phyloP scores from a whole-genome alignment of 345 rosid genomes.

The Aegle marmelos region DNA sequence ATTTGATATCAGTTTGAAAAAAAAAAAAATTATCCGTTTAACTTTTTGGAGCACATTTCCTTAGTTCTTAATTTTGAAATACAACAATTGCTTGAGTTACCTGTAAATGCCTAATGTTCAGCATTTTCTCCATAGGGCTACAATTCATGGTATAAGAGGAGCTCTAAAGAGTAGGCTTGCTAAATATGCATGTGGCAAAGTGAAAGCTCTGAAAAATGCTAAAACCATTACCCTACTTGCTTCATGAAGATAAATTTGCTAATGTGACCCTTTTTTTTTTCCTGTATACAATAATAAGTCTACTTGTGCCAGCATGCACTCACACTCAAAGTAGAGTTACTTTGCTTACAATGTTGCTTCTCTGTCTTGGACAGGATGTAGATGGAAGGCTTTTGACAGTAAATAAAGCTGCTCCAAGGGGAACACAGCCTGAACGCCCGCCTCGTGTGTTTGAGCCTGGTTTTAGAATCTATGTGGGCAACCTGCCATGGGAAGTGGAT shows the following conservation, averaged over 20 bases:
- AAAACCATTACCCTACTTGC: not conserved
- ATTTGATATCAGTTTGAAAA: not conserved
- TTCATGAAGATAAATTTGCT: not conserved
- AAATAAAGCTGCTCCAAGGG: slow-evolving; percentile 85
- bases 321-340: not conserved
- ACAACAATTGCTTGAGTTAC: not conserved
- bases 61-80: not conserved
- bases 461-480: slow-evolving; percentile 72
- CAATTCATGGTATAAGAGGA: not conserved
- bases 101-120: not conserved
- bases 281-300: not conserved
- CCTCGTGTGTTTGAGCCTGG: slow-evolving; percentile 53
- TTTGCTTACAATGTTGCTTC: slow-evolving; percentile 2
- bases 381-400: slow-evolving; percentile 77
- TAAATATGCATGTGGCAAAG: too few species aligned
- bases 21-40: not conserved
- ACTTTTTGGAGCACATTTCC: not conserved
- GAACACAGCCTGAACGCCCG: slow-evolving; percentile 60
- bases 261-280: not conserved
- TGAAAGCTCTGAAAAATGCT: not conserved
- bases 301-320: not conserved
- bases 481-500: slow-evolving; percentile 86
- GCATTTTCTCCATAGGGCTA: not conserved
- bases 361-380: slow-evolving; percentile 47
- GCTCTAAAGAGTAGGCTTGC: not conserved